Conservation (phyloP, 768 basidiomycete genomes). For the Agrocybe praecox region DNA sequence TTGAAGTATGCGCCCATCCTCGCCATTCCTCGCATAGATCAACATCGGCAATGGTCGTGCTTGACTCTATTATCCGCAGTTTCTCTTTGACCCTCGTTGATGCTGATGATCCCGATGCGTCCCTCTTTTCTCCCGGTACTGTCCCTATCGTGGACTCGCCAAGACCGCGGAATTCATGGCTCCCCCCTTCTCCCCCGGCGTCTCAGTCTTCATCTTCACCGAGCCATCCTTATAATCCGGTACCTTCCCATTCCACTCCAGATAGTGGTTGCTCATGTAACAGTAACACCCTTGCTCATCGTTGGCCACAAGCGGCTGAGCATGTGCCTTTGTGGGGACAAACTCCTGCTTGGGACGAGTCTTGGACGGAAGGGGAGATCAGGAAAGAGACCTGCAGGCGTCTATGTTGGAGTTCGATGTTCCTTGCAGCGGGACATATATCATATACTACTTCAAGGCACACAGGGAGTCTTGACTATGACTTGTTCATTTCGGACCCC, state of each 20-base stretch:
- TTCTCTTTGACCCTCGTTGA: conserved; percentile 65
- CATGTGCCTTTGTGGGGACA: conserved; percentile 64
- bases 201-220: conserved; percentile 3
- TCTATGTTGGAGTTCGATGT: conserved; percentile 73
- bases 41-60: conserved; percentile 56
- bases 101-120: conserved; percentile 51
- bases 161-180: conserved; percentile 17
- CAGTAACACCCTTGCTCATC: conserved; percentile 50
- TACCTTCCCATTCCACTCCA: conserved; percentile 6
- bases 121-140: conserved; percentile 47
- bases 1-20: conserved; percentile 74
- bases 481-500: conserved; percentile 60
- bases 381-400: conserved; percentile 72
- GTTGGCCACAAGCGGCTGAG: conserved; percentile 52
- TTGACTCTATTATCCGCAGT: conserved; percentile 70
- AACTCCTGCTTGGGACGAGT: conserved; percentile 64
- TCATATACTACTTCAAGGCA: conserved; percentile 55
- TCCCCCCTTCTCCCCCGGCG: conserved; percentile 6
- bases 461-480: conserved; percentile 35
- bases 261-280: conserved; percentile 47
- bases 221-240: background rate
- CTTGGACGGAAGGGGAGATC: conserved; percentile 65
- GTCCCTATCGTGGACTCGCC: conserved; percentile 46
- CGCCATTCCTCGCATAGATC: conserved; percentile 54
- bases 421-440: conserved; percentile 64